Base-by-base conservation (phyloP, 2,329 filamentous ascomycete genomes). In the Colletotrichum spaethianum region DNA sequence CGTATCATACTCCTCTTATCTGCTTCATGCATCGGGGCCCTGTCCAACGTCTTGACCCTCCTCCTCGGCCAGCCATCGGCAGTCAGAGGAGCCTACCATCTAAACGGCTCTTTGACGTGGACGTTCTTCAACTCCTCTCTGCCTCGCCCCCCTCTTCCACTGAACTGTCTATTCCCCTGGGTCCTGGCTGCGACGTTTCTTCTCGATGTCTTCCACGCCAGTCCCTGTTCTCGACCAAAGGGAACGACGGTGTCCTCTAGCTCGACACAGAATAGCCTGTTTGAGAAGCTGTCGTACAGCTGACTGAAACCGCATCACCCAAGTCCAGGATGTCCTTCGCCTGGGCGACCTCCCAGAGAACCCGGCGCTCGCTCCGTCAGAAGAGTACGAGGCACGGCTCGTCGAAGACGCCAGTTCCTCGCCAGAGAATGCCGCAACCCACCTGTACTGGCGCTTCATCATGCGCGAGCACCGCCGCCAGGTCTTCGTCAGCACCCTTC, bases 361-460 rank as follows among this genome's bases (percentile, higher is more conserved):
- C 31, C 16, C 55, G 23, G 26, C 16, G n/a, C 55, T 59, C 16
- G 23, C 55, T 12, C 55, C 55, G 16, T 20, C 16, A 20, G 33
- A 36, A 14, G 23, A 20, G 26, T 59, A 59, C 20, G 26, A 33
- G 28, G 55, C 55, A n/a, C 31, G 31, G 20, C 33, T 59, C 31
- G 23, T 28, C 52, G 33, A 28, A 18, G 16, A 26, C n/a, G 52
- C 48, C 48, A 4, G 28, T 18, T 53, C 23, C 23, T 31, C 23
- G 48, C 48, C 48, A n/a, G 23, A 26, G 8, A 38, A 38, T 9
- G 31, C 53, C 28, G 53, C 55, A 38, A n/a, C 26, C 18, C 8
- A n/a, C 33, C 31, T 59, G 55, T 59, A 33, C 55, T 59, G 55
- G 55, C 55, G 31, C 16, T 59, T 59, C 55, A 59, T 59, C 31